These are phyloP conservation scores for Aquilaria malaccensis DNA, from an alignment of 345 rosid species.

Conservation along the genomic window DNA sequence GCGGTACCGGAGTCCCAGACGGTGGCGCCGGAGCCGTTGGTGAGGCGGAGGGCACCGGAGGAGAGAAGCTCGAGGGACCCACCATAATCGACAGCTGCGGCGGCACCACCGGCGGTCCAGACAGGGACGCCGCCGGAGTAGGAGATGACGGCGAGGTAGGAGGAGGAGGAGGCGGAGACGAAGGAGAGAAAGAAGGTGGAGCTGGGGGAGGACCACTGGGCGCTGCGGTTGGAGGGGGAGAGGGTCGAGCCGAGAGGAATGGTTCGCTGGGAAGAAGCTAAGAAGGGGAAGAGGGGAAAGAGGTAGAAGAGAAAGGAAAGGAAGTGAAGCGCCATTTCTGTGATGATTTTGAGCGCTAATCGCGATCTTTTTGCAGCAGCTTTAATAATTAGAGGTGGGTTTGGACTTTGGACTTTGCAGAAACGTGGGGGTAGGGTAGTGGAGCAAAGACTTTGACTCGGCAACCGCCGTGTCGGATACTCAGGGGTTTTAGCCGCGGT, in stretches of 20 bases:
- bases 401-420: no score
- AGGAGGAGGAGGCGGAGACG: constrained; percentile 18
- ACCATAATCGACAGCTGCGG: constrained; percentile 32
- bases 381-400: no score
- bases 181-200: constrained; percentile 38
- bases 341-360: not conserved
- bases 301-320: not conserved
- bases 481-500: no score
- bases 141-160: constrained; percentile 37
- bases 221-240: constrained; percentile 27
- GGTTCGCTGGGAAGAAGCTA: constrained; percentile 16
- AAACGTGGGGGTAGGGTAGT: no score
- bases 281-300: constrained; percentile 1
- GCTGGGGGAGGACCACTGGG: constrained; percentile 35
- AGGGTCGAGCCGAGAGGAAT: constrained; percentile 37
- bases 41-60: constrained; percentile 48
- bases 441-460: no score
- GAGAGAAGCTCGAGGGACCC: constrained; percentile 38
- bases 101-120: constrained; percentile 37
- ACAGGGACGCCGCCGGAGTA: constrained; percentile 36
- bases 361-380: no score
- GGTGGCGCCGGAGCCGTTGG: constrained; percentile 45
- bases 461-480: no score
- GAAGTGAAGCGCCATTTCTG: not conserved
- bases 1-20: constrained; percentile 51